Evolutionary conservation across 495 filamentous ascomycete genomes (phyloP).

Genomic region (Neurospora sp.): DNA sequence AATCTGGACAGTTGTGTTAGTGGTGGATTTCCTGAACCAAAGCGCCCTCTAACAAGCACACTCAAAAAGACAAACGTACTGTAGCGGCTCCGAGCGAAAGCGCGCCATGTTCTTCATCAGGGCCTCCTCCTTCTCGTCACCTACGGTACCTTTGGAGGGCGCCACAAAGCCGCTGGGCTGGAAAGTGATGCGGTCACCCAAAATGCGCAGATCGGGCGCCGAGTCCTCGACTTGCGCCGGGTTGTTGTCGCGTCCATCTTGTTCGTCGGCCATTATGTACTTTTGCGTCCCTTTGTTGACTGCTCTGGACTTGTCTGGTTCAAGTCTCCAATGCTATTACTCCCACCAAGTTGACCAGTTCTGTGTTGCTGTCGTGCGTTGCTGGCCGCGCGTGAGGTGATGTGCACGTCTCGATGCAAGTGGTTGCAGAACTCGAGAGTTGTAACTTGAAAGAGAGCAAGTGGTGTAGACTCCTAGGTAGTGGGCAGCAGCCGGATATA

Average conservation of each 20-base stretch:
- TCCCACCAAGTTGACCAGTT: background rate
- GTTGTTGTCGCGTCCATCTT: conserved; percentile 15
- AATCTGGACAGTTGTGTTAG: conserved; percentile 49
- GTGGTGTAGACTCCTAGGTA: background rate
- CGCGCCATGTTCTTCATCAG: conserved; percentile 74
- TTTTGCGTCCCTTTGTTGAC: background rate
- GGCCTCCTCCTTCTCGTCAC: conserved; percentile 52
- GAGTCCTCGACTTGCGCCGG: conserved; percentile 29
- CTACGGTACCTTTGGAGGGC: conserved; percentile 19
- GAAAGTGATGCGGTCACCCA: conserved; percentile 68
- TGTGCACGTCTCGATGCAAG: background rate
- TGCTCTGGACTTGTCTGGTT: background rate
- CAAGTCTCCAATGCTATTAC: background rate
- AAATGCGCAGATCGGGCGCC: conserved; percentile 75
- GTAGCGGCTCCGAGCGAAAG: conserved; percentile 51
- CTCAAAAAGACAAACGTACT: conserved; percentile 23
- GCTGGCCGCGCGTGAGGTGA: background rate
- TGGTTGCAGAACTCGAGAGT: background rate
- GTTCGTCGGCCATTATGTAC: conserved; percentile 20
- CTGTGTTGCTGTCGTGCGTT: background rate
- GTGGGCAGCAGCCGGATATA: background rate
- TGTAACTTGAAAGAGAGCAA: background rate
- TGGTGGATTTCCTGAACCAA: background rate
- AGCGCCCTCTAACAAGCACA: too few relatives aligned
- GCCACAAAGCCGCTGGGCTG: conserved; percentile 68